Percentiles rank a stretch among this genome's conserved stretches.
Conservation (phyloP, 805 yeast genomes). For the Ogataea ramenticola region DNA sequence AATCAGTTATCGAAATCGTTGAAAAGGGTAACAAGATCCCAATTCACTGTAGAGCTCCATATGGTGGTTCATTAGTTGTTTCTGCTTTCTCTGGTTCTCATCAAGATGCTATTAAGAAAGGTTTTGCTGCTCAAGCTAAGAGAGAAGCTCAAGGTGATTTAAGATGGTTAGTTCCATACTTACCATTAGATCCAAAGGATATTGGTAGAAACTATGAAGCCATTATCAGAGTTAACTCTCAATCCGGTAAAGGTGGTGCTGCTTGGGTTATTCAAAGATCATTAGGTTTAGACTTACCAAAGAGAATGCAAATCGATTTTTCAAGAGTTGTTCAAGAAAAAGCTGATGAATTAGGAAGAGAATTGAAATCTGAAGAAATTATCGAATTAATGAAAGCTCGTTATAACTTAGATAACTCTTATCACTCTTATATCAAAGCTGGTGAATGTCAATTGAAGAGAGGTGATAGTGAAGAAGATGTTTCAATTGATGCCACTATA, state of each 20-base stretch:
- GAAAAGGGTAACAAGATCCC: slow-evolving; percentile 77
- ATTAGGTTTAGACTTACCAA: slow-evolving; percentile 67
- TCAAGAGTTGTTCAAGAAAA: slow-evolving; percentile 54
- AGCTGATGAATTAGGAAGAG: slow-evolving; percentile 65
- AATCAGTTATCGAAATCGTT: slow-evolving; percentile 57
- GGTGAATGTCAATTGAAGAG: slow-evolving; percentile 34
- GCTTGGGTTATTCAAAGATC: slow-evolving; percentile 73
- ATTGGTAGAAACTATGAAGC: slow-evolving; percentile 79
- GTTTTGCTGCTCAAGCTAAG: slow-evolving; percentile 39
- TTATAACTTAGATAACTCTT: slow-evolving; percentile 41
- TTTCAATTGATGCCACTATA: slow-evolving; percentile 35
- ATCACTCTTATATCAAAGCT: slow-evolving; percentile 27
- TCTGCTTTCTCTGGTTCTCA: slow-evolving; percentile 66
- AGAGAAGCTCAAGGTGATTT: slow-evolving; percentile 41
- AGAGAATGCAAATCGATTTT: slow-evolving; percentile 62
- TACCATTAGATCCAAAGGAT: slow-evolving; percentile 77
- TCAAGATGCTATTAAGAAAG: slow-evolving; percentile 31
- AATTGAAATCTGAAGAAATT: slow-evolving; percentile 62
- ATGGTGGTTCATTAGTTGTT: slow-evolving; percentile 72
- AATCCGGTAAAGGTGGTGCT: slow-evolving; percentile 86
- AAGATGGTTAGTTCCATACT: slow-evolving; percentile 66
- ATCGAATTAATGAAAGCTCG: slow-evolving; percentile 44
- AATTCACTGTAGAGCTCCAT: slow-evolving; percentile 69
- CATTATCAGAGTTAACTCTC: slow-evolving; percentile 76
- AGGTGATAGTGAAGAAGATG: slow-evolving; percentile 23